Base-by-base conservation (phyloP, 257 asterid species). In the Fraxinus quadrangulata region DNA sequence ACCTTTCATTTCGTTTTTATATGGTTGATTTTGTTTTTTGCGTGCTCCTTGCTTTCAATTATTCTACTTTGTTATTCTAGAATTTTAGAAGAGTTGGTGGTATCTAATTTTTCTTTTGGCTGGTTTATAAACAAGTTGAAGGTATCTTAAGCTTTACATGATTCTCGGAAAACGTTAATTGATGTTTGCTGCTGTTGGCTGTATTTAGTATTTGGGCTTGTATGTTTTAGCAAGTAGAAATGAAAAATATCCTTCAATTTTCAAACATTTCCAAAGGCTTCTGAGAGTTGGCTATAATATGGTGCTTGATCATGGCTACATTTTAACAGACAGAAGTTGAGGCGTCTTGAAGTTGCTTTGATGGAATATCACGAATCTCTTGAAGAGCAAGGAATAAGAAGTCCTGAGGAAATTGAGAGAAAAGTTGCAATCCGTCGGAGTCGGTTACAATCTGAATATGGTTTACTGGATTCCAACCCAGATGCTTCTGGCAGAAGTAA, bases 291-390 rank as follows among this genome's bases (percentile, higher is more conserved):
- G 61, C 79, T 66, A 54, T 77, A 73, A 72, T 78, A 68, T 66
- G 77, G 70, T 78, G 79, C 67, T 78, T 67, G 31, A 76, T 73
- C 81, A 61, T 65, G 63, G 51, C 73, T 77, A 11, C 69, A 63
- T 63, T 63, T 63, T 63, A 54, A 68, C 90, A 94, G 98, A 78
- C 97, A 88, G 84, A 94, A 90, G 83, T 69, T 92, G 87, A 92
- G 98, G 88, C 93, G 88, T n/a, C 84, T 92, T 76, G 98, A 94
- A 85, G 97, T 92, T 75, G 92, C 90, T 61, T 77, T 94, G 81
- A 92, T 94, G 82, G 97, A 92, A 80, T 94, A 92, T 80, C 93
- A 94, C 11, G 98, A 94, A 89, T 89, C 94, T 82, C 96, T 94
- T 81, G 98, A 91, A 86, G 97, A 94, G 71, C 87, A 85, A 76